Conservation (phyloP, 1,284 basidiomycete genomes). For the Pseudomicrostroma phylloplanum region DNA sequence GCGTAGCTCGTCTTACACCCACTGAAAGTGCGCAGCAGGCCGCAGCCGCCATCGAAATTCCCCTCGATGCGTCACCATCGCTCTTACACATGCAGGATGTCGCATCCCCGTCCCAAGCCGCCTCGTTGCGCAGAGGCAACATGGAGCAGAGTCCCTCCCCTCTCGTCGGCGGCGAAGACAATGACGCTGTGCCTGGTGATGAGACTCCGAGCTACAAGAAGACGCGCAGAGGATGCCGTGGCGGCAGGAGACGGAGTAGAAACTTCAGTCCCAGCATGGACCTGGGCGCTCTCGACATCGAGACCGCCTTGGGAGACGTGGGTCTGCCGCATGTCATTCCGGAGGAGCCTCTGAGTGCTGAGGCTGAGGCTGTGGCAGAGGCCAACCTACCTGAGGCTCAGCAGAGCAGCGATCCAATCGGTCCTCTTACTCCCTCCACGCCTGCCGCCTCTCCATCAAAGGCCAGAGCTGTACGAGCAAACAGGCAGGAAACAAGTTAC, state of each 20-base stretch:
- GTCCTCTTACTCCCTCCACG: conserved; percentile 1
- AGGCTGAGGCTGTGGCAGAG: not conserved
- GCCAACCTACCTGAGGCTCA: not conserved
- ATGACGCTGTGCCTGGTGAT: not conserved
- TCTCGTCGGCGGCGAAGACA: not conserved
- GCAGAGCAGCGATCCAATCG: not conserved
- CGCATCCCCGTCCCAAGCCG: not conserved
- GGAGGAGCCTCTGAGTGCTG: not conserved
- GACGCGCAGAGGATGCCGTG: conserved; percentile 5
- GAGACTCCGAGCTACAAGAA: conserved; percentile 4
- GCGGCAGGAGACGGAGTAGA: conserved; percentile 2
- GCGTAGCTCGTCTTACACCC: not conserved
- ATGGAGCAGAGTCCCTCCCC: not conserved
- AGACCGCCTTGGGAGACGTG: not conserved
- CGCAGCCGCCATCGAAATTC: not conserved
- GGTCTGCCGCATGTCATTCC: not conserved
- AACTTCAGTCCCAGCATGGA: not conserved
- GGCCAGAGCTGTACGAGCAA: not conserved
- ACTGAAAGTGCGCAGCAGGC: not conserved
- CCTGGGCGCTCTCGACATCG: not conserved
- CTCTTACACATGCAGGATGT: not conserved
- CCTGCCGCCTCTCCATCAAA: not conserved
- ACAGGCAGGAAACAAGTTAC: not conserved
- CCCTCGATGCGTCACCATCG: not conserved
- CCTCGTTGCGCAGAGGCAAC: not conserved